Percentiles rank a stretch among this genome's conserved stretches.
Evolutionary conservation across 2,329 filamentous ascomycete genomes (phyloP).

Genomic region (Trichoderma cornu-damae): DNA sequence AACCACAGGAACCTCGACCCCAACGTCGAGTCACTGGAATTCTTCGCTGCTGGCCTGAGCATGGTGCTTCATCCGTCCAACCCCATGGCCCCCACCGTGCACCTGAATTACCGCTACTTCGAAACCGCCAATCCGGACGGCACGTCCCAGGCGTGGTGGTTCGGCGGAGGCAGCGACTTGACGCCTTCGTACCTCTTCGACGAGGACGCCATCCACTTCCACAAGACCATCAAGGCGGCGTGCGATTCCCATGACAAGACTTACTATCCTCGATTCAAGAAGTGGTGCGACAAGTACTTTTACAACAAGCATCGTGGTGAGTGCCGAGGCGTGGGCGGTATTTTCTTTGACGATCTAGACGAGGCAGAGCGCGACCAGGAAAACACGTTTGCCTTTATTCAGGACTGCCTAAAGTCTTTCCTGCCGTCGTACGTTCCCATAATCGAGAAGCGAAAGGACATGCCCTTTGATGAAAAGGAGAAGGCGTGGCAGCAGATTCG

Average conservation of each 20-base stretch:
- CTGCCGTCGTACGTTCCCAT: slow-evolving; percentile 88
- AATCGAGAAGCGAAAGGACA: slow-evolving; percentile 79
- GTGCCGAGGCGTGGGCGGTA: slow-evolving; percentile 82
- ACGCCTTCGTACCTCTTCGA: slow-evolving; percentile 94
- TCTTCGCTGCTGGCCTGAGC: slow-evolving; percentile 91
- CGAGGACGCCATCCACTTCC: slow-evolving; percentile 95
- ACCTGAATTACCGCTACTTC: slow-evolving; percentile 98
- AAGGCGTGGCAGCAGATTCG: slow-evolving; percentile 97
- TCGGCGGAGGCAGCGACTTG: slow-evolving; percentile 89
- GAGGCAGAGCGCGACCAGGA: slow-evolving; percentile 80
- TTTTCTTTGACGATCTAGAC: slow-evolving; percentile 98
- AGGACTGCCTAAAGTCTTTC: slow-evolving; percentile 81
- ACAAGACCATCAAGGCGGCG: slow-evolving; percentile 83
- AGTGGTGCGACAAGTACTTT: slow-evolving; percentile 98
- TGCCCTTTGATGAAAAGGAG: slow-evolving; percentile 79
- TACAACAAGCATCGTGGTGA: slow-evolving; percentile 87
- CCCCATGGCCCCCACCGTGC: slow-evolving; percentile 94
- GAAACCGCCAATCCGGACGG: slow-evolving; percentile 86
- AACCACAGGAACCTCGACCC: slow-evolving; percentile 88
- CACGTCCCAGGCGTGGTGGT: slow-evolving; percentile 90
- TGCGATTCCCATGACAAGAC: slow-evolving; percentile 89
- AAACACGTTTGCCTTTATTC: slow-evolving; percentile 82
- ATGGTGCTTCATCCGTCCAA: slow-evolving; percentile 91
- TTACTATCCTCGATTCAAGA: slow-evolving; percentile 94
- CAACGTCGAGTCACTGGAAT: slow-evolving; percentile 76